phyloP scores from a whole-genome alignment of 441 rosid species.

The Populus hybrid region DNA sequence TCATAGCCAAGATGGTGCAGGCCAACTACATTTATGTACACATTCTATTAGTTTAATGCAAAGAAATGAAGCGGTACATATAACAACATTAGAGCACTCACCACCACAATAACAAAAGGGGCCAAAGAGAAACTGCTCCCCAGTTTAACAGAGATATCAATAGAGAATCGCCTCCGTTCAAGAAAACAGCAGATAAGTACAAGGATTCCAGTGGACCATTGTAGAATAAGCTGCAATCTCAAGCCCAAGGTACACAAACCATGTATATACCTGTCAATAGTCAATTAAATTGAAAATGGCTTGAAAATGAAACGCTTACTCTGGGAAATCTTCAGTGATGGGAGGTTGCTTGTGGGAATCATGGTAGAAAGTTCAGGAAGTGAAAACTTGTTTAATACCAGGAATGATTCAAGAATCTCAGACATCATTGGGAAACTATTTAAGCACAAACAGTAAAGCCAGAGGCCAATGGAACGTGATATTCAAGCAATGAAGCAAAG shows the following conservation, averaged over 20 bases:
- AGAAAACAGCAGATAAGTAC: constrained; percentile 83
- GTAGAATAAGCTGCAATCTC: constrained; percentile 96
- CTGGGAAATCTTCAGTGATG: constrained; percentile 35
- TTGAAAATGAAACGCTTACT: constrained; percentile 30
- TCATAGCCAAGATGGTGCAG: constrained; percentile 88
- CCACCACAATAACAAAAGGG: constrained; percentile 90
- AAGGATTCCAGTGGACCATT: constrained; percentile 87
- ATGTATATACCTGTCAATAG: constrained; percentile 49
- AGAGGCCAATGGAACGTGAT: not conserved
- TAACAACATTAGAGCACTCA: constrained; percentile 27
- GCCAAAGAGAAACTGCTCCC: constrained; percentile 95
- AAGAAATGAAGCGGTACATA: not conserved
- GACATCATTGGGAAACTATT: constrained; percentile 3
- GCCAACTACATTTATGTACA: constrained; percentile 46
- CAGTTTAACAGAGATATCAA: constrained; percentile 72
- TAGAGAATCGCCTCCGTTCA: constrained; percentile 57
- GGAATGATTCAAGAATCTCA: constrained; percentile 6
- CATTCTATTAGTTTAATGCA: constrained; percentile 4
- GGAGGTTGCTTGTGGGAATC: constrained; percentile 18
- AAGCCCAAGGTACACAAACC: constrained; percentile 53
- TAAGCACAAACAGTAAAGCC: not conserved
- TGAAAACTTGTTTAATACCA: constrained; percentile 3
- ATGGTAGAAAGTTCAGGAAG: constrained; percentile 12
- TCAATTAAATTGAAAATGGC: constrained; percentile 37
- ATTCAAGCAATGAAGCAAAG: not conserved